phyloP scores from a whole-genome alignment of 2,329 filamentous ascomycete genomes.

The Colletotrichum trifolii region DNA sequence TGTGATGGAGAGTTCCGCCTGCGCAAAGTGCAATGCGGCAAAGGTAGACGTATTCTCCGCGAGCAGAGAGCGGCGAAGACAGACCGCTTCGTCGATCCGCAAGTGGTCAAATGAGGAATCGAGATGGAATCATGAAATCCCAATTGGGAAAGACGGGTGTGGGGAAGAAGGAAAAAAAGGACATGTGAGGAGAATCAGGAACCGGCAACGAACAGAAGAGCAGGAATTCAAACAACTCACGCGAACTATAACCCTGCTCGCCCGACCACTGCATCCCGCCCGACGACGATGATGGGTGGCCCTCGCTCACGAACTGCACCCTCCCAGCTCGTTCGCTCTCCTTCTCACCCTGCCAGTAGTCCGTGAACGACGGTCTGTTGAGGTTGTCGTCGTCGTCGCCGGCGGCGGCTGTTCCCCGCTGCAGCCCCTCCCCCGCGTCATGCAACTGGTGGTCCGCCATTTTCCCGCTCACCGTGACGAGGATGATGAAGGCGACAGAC shows the following conservation, averaged over 20 bases:
- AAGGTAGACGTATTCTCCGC: too few species aligned
- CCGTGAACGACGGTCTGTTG: conserved; percentile 57
- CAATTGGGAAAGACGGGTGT: not conserved
- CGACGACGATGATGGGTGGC: conserved; percentile 38
- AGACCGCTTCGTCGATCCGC: not conserved
- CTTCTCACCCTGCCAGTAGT: conserved; percentile 59
- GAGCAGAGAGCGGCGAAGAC: too few species aligned
- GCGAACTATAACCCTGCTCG: conserved; percentile 28
- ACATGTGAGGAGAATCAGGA: not conserved
- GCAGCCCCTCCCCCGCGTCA: conserved; percentile 16
- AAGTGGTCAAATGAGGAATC: conserved; percentile 4
- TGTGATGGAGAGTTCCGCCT: too few species aligned
- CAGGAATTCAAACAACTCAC: too few species aligned
- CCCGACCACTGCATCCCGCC: not conserved
- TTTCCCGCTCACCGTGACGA: not conserved
- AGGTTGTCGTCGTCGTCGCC: conserved; percentile 30
- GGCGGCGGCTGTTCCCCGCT: conserved; percentile 1
- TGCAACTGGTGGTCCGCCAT: conserved; percentile 29
- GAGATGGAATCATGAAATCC: conserved; percentile 22
- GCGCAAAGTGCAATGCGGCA: too few species aligned
- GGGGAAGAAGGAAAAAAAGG: conserved; percentile 1
- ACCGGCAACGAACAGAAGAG: too few species aligned
- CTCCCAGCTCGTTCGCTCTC: conserved; percentile 46
- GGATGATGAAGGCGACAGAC: conserved; percentile 4
- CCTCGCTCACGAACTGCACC: conserved; percentile 50